Evolutionary conservation across 1,284 basidiomycete genomes (phyloP), one percentile per base, ranked within the genome.

Genomic region (Cryptococcus deneoformans): DNA sequence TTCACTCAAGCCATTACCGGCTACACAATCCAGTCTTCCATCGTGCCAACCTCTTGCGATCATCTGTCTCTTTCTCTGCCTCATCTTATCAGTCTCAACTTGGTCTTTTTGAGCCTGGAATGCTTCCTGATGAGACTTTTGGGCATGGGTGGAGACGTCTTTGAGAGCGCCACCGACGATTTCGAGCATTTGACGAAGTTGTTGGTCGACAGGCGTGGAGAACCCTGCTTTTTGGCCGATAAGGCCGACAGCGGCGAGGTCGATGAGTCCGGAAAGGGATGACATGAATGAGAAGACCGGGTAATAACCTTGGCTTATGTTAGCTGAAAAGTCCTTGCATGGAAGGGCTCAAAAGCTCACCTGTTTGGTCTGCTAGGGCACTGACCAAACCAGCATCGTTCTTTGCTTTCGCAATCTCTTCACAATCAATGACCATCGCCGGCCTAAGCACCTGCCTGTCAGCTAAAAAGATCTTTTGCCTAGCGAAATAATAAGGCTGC

Each of bases 171-270:
- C 81, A 3, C 85, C 85, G 12, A 89, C 87, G 8, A 92, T 86
- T 54, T 87, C 85, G n/a, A 99, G 82, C 43, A 98, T 86, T 66
- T 89, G 84, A 64, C 89, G 88, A 42, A 97, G 80, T 75, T 98
- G 92, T 44, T 91, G 87, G 39, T 86, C 82, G n/a, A 92, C 81
- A 0, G 92, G 87, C 9, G 84, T 87, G 49, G 87, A 88, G 64
- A 98, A 82, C 12, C 95, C 93, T 37, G 90, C 93, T 90, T 98
- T 98, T 72, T 95, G 92, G 1, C 95, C 95, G 65, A 97, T 97
- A 24, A 99, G 72, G 6, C 94, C 93, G 40, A 94, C 85, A 54
- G 88, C 88, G 0, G 91, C 93, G n/a, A 99, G 82, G 71, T 99
- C 95, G 59, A 98, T 86, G 56, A 98, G 78, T 61, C 85, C 89